Evolutionary conservation across 805 yeast genomes (phyloP).

Genomic region (Saturnispora halmiae): DNA sequence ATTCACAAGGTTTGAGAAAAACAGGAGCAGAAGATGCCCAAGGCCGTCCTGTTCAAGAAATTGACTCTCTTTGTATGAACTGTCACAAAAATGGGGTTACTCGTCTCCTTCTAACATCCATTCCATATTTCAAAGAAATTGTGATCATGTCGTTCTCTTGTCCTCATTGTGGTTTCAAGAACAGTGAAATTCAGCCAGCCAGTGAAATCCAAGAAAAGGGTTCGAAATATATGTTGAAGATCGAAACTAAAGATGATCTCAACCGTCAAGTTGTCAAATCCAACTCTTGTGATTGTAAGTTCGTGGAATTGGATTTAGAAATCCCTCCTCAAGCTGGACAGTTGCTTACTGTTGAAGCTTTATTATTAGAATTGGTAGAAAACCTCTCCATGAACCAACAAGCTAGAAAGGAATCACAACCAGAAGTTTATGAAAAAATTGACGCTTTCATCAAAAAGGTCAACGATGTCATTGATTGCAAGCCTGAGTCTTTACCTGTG

Average conservation of each 20-base stretch:
- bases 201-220: constrained; percentile 87
- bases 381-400: constrained; percentile 79
- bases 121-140: constrained; percentile 87
- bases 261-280: constrained; percentile 88
- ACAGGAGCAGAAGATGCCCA: constrained; percentile 78
- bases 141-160: constrained; percentile 93
- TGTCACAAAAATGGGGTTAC: constrained; percentile 84
- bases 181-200: constrained; percentile 95
- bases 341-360: constrained; percentile 85
- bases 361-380: constrained; percentile 70
- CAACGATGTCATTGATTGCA: constrained; percentile 51
- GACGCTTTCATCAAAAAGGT: constrained; percentile 59
- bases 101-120: constrained; percentile 71
- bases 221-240: constrained; percentile 54
- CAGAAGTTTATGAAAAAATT: constrained; percentile 68
- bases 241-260: constrained; percentile 65
- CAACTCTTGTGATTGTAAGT: constrained; percentile 72
- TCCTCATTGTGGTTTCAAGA: constrained; percentile 87
- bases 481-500: constrained; percentile 60
- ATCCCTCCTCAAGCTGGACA: constrained; percentile 95
- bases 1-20: constrained; percentile 31
- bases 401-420: constrained; percentile 63
- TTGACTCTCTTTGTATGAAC: constrained; percentile 93
- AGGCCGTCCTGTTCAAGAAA: constrained; percentile 93
- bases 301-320: constrained; percentile 80